phyloP scores from a whole-genome alignment of 768 basidiomycete species.

The Podaxis sp. region DNA sequence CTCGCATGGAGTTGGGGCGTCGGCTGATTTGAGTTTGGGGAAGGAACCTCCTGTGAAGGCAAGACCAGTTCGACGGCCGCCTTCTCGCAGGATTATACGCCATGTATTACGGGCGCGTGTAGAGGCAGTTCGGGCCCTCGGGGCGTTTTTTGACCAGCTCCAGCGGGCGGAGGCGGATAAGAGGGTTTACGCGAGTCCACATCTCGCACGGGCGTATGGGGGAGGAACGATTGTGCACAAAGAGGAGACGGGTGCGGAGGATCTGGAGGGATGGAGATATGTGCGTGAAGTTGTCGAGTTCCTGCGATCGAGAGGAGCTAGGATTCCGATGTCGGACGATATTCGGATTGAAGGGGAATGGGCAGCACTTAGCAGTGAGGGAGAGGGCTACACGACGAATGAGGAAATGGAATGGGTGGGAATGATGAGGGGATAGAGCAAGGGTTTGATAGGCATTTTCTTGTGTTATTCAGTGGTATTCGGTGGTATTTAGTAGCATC shows the following conservation, averaged over 20 bases:
- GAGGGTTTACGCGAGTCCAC: constrained; percentile 44
- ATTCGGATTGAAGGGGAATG: constrained; percentile 62
- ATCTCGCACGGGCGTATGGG: constrained; percentile 50
- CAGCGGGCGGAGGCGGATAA: constrained; percentile 36
- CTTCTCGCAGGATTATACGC: constrained; percentile 81
- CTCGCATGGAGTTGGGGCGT: constrained; percentile 20
- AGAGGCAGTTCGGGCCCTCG: constrained; percentile 77
- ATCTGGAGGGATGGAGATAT: constrained; percentile 54
- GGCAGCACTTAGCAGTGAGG: constrained; percentile 68
- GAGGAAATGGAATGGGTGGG: constrained; percentile 29
- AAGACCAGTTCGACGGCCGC: constrained; percentile 49
- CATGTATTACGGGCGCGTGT: constrained; percentile 87
- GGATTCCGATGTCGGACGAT: constrained; percentile 51
- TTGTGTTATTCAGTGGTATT: background rate
- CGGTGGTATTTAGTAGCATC: background rate
- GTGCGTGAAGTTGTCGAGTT: constrained; percentile 74
- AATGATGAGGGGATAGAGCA: constrained; percentile 3
- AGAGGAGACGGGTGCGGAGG: constrained; percentile 18
- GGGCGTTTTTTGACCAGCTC: constrained; percentile 68
- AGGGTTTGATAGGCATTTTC: background rate
- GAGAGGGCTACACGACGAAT: constrained; percentile 41
- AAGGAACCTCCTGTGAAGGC: constrained; percentile 43
- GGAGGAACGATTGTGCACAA: constrained; percentile 34
- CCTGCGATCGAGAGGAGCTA: constrained; percentile 70
- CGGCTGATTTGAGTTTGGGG: constrained; percentile 25